Percentiles rank a stretch among this genome's conserved stretches.
Evolutionary conservation across 768 basidiomycete species (phyloP).

Genomic region (Mrakia gelida): DNA sequence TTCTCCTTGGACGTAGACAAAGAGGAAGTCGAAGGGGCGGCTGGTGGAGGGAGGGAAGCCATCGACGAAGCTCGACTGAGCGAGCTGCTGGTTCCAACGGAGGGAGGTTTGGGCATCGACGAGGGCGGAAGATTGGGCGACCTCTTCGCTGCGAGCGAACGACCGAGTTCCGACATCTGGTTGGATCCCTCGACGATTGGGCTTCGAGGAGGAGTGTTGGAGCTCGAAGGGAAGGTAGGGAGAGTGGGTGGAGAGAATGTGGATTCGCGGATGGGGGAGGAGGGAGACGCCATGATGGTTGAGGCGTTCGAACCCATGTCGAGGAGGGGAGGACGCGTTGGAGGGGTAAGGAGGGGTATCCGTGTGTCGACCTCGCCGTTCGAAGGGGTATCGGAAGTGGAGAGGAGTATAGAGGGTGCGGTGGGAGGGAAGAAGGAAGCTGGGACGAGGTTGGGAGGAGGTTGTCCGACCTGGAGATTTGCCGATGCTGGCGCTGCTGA

Average conservation of each 20-base stretch:
- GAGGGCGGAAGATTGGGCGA: constrained; percentile 5
- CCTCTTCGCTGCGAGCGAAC: neutral
- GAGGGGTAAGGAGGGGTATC: neutral
- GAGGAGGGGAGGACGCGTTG: neutral
- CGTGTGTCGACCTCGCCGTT: neutral
- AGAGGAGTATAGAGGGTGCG: neutral
- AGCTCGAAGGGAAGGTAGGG: neutral
- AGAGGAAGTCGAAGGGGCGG: neutral
- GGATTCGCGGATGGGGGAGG: neutral
- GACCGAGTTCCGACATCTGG: neutral
- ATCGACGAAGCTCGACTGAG: constrained; percentile 4
- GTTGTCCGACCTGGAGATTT: neutral
- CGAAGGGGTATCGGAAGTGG: neutral
- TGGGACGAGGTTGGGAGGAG: neutral
- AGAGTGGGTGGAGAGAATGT: neutral
- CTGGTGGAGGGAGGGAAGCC: constrained; percentile 9
- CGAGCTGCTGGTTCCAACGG: neutral
- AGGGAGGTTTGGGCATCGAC: constrained; percentile 18
- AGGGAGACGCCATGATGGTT: neutral
- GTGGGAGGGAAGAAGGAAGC: neutral
- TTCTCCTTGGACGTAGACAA: constrained; percentile 18
- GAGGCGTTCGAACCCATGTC: neutral
- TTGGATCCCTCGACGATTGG: neutral
- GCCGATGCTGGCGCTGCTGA: neutral
- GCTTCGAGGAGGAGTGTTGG: neutral